Base-by-base conservation (phyloP, 257 asterid genomes). In the Hygrophila difformis region DNA sequence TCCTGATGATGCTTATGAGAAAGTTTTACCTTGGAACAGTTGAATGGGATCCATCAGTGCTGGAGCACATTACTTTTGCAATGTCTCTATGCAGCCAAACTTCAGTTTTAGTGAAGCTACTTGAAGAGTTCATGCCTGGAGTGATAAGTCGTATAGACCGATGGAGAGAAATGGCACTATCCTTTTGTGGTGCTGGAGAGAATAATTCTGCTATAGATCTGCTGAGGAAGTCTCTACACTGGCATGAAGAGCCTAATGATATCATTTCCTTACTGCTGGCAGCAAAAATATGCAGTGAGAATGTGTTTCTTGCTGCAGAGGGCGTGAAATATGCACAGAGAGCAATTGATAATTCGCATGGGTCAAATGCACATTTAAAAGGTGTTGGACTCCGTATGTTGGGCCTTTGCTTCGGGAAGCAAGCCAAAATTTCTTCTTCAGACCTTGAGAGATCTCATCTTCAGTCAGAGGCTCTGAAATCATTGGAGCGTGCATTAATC, bases 1-100 rank as follows among this genome's bases (percentile, higher is more conserved):
- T 91, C 62, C 51, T 86, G 55, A 80, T 91, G 99, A 81, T 91
- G 61, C 74, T 86, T n/a, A 80, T 91, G 95, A 74, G 97, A 66
- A 86, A 86, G 68, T 71, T 66, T 59, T 63, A 57, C 84, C 87
- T 86, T 23, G 89, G 95, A 21, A 91, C 86, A 68, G 59, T 67
- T 57, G 72, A 65, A 51, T 91, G 94, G 97, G 99, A 91, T 51
- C 94, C 82, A 17, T 74, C 89, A 0, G 78, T 91, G 55, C 28
- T 86, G 39, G 96, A 91, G 78, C 95, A 91, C 70, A 87, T 91
- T 51, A 80, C 93, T 41, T 78, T 75, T 61, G 94, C 95, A 62
- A 73, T 91, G 22, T 86, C 97, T 18, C 38, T 78, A 31, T 86
- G 99, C 73, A 69, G 73, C 67, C 93, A 80, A 69, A 86, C 97